Evolutionary conservation across 129 eudicot genomes (phyloP), one percentile per base, ranked within the genome.

Genomic region (sunflower (Helianthus annuus)): DNA sequence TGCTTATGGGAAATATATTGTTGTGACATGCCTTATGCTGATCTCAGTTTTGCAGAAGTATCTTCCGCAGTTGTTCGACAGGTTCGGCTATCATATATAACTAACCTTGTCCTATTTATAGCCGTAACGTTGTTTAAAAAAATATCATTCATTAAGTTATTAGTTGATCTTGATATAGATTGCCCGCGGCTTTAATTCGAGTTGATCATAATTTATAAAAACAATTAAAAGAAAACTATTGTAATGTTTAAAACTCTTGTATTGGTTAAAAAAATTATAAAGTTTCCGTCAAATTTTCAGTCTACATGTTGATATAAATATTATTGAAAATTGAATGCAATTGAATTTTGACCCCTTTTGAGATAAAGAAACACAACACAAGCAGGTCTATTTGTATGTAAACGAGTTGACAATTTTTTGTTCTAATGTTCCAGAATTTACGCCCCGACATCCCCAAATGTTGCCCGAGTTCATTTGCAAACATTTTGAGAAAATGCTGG

Each of bases 1-100:
- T 39, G 96, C 76, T 79, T 90, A 61, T 90, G 96, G 93, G 96
- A 90, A 71, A 84, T 83, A 10, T 90, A 90, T 64, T 90, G 96
- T 57, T 90, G 96, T 52, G 91, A 84, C 71, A 80, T 81, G 83
- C 93, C 96, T 66, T 90, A 90, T 66, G 74, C 85, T 34, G 67
- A 62, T 14, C 46, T 32, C 11, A 36, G 85, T 66, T 87, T 85
- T 66, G 90, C 87, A 13, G 90, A 90, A 42, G 83, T 87, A 1
- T 90, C 67, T 55, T 55, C 29, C 15, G 55, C 55, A 4, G 55
- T 49, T 49, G 55, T 49, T 49, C 55, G 55, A 1, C 55, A 49
- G 55, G 55, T 49, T 49, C 16, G 55, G 4, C n/a, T 11, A 49
- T 90, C 46, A 49, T 49, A 9, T 11, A 12, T 11, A 10, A 49